phyloP scores from a whole-genome alignment of 2,329 filamentous ascomycete genomes.

The Penicillium sp. region DNA sequence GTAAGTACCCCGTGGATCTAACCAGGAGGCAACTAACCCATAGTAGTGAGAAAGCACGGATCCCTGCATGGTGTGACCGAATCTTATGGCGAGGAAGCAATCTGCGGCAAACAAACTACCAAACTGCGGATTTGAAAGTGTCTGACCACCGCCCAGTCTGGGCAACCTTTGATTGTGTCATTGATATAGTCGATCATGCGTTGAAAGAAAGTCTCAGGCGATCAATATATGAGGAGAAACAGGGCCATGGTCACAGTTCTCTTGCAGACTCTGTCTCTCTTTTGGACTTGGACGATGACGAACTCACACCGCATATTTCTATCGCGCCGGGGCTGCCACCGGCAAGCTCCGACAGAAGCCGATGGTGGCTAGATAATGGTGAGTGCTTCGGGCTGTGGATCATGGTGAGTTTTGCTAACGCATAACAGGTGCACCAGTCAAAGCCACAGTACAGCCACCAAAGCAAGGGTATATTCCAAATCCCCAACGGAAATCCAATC shows the following conservation, averaged over 20 bases:
- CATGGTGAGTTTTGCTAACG: conserved; percentile 6
- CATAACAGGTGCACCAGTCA: conserved; percentile 64
- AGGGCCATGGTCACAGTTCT: conserved; percentile 60
- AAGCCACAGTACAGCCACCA: conserved; percentile 69
- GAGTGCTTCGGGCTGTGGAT: conserved; percentile 23
- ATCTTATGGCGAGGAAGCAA: conserved; percentile 83
- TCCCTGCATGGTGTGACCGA: conserved; percentile 96
- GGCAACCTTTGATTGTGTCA: conserved; percentile 79
- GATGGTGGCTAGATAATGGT: conserved; percentile 67
- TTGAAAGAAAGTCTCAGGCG: conserved; percentile 70
- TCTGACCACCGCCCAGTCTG: conserved; percentile 97
- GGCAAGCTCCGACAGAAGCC: conserved; percentile 61
- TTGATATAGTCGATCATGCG: conserved; percentile 76
- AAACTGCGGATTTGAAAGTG: conserved; percentile 77
- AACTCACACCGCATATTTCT: conserved; percentile 76
- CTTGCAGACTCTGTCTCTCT: conserved; percentile 21
- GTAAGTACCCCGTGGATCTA: conserved; percentile 49
- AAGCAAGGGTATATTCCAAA: conserved; percentile 66
- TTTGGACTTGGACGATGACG: conserved; percentile 60
- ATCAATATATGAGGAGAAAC: conserved; percentile 69
- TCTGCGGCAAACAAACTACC: conserved; percentile 78
- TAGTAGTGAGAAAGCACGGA: conserved; percentile 80
- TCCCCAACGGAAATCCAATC: conserved; percentile 73
- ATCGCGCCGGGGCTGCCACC: conserved; percentile 73
- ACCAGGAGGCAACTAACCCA: conserved; percentile 31